Evolutionary conservation across 2,329 filamentous ascomycete species (phyloP).

Genomic region (Colletotrichum chrysophilum): DNA sequence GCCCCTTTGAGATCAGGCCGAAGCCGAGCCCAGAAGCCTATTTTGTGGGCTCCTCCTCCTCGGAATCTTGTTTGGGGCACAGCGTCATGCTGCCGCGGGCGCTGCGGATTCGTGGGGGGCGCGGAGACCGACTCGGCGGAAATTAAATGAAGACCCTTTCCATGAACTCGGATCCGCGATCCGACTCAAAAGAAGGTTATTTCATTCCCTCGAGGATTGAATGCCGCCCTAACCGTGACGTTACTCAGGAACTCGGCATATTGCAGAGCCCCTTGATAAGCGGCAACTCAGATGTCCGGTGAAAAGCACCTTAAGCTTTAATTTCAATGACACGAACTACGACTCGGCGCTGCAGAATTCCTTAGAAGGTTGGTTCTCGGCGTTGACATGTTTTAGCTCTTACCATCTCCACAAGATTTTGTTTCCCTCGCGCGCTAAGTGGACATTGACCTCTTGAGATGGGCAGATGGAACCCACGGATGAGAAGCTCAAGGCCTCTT

Average conservation of each 20-base stretch:
- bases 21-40: not conserved
- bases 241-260: not conserved
- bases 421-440: not conserved
- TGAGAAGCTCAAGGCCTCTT: not conserved
- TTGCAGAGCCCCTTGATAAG: not conserved
- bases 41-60: not conserved
- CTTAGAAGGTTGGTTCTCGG: not conserved
- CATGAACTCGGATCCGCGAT: not conserved
- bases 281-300: not conserved
- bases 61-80: not conserved
- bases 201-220: not conserved
- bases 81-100: not conserved
- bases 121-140: not conserved
- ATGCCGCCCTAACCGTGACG: not conserved
- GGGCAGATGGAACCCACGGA: not conserved
- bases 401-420: not conserved
- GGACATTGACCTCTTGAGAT: not conserved
- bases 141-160: not conserved
- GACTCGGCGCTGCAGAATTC: not conserved
- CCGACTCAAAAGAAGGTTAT: not conserved
- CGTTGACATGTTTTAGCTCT: not conserved
- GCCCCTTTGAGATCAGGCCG: not conserved
- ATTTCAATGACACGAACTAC: not conserved
- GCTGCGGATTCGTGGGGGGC: not conserved
- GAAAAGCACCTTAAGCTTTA: not conserved